Conservation (phyloP, 2,329 filamentous ascomycete genomes). For the Fusarium citri region DNA sequence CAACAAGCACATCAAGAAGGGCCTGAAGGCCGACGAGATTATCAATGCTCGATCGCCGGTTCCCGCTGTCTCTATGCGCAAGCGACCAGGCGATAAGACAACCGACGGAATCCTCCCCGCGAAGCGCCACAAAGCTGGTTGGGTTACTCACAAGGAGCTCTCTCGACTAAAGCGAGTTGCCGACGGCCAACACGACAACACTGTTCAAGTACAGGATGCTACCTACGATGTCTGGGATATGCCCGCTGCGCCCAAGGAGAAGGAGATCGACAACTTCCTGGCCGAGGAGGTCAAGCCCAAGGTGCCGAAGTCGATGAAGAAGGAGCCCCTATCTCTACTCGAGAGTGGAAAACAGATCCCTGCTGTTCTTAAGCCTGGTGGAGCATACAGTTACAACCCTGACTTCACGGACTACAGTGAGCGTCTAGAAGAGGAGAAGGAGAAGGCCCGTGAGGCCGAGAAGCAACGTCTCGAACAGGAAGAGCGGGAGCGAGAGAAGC, state of each 20-base stretch:
- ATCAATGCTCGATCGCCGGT: slow-evolving; percentile 85
- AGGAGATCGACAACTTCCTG: slow-evolving; percentile 66
- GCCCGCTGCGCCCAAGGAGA: slow-evolving; percentile 55
- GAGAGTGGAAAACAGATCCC: slow-evolving; percentile 83
- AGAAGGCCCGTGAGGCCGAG: slow-evolving; percentile 83
- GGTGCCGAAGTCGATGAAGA: slow-evolving; percentile 79
- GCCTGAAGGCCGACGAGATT: slow-evolving; percentile 91
- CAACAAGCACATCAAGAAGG: slow-evolving; percentile 76
- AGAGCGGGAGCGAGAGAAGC: slow-evolving; percentile 73
- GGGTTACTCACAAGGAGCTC: slow-evolving; percentile 87
- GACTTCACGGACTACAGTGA: slow-evolving; percentile 86
- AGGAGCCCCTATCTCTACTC: slow-evolving; percentile 83
- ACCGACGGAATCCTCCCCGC: slow-evolving; percentile 77
- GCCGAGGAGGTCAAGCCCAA: slow-evolving; percentile 73
- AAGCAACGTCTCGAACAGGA: slow-evolving; percentile 76
- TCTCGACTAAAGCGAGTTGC: slow-evolving; percentile 82
- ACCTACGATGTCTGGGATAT: slow-evolving; percentile 83
- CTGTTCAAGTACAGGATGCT: slow-evolving; percentile 68
- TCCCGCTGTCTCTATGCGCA: slow-evolving; percentile 80
- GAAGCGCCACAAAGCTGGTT: slow-evolving; percentile 82
- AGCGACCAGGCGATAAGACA: slow-evolving; percentile 77
- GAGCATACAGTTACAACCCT: slow-evolving; percentile 93
- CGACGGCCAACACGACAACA: slow-evolving; percentile 72
- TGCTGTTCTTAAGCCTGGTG: slow-evolving; percentile 81
- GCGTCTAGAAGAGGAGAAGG: slow-evolving; percentile 78